Conservation (phyloP, 2,329 filamentous ascomycete species). For the Ophiostoma novo-ulmi region DNA sequence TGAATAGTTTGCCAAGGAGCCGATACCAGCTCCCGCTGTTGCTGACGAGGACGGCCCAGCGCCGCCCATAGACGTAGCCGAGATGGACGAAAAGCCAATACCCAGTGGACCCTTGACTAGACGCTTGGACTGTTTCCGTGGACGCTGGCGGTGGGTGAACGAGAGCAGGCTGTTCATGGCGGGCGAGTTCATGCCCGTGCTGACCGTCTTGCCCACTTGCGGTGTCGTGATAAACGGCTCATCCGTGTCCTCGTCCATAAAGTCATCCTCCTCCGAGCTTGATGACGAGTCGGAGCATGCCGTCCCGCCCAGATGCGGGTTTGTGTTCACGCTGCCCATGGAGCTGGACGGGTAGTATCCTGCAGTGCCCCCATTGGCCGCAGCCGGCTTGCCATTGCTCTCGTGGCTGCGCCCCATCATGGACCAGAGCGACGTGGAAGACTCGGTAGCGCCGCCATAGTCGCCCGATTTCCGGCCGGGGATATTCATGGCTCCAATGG, state of each 20-base stretch:
- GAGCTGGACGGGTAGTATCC: conserved; percentile 69
- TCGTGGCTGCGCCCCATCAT: conserved; percentile 62
- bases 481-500: conserved; percentile 51
- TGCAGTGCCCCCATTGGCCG: background rate
- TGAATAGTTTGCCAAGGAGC: conserved; percentile 38
- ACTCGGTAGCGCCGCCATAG: conserved; percentile 53
- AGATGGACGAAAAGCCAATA: conserved; percentile 45
- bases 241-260: conserved; percentile 69
- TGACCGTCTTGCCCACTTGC: conserved; percentile 59
- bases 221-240: conserved; percentile 81
- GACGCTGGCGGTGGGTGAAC: conserved; percentile 71
- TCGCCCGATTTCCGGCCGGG: conserved; percentile 46
- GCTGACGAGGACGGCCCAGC: conserved; percentile 31
- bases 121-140: conserved; percentile 62
- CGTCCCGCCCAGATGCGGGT: background rate
- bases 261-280: conserved; percentile 63
- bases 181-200: conserved; percentile 52
- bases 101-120: conserved; percentile 44
- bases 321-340: conserved; percentile 61
- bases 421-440: conserved; percentile 67
- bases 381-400: conserved; percentile 34
- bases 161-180: conserved; percentile 73
- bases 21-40: background rate
- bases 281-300: conserved; percentile 74
- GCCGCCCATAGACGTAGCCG: conserved; percentile 31